Base-by-base conservation (phyloP, 2,329 filamentous ascomycete species). In the Aspergillus niger region DNA sequence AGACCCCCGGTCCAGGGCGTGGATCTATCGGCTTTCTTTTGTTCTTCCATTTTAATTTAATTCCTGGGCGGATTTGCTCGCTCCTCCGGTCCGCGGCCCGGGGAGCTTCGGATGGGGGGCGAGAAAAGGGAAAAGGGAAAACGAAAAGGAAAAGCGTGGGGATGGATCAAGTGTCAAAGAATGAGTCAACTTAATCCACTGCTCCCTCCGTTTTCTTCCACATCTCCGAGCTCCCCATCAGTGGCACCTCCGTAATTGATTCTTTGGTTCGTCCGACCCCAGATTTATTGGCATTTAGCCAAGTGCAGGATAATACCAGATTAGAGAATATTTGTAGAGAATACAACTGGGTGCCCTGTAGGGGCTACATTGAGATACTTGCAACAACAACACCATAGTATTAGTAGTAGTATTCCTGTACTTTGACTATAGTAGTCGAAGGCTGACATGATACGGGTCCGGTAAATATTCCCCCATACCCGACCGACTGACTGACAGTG, bases 101-200 rank as follows among this genome's bases (percentile, higher is more conserved):
- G 66, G 66, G 66, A 65, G 63, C 61, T 61, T 67, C 66, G 66
- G 66, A 63, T 64, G 57, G 65, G 57, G 57, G 50, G 47, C 22
- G n/a, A 47, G 32, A 11, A 30, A 11, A 11, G 28, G 28, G 28
- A 30, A 30, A 30, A 30, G 10, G 8, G 28, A 8, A 30, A 30
- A 30, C 10, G 28, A 10, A 30, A 30, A 30, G 28, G 28, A 30
- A 30, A 20, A 51, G 38, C 63, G 62, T 66, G 64, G 64, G 64
- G 64, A 64, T 50, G 10, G 17, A 30, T 30, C 30, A 17, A 61
- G 47, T 54, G 61, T 63, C 61, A 61, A 59, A 59, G 55, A 57
- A 58, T 60, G 44, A 65, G 53, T 55, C 53, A 55, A 55, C 28
- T 30, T 11, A 11, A 30, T 30, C 28, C 28, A 22, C 32, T 17